Conservation (phyloP, 176 grass and related monocot species). For the Phragmites australis region DNA sequence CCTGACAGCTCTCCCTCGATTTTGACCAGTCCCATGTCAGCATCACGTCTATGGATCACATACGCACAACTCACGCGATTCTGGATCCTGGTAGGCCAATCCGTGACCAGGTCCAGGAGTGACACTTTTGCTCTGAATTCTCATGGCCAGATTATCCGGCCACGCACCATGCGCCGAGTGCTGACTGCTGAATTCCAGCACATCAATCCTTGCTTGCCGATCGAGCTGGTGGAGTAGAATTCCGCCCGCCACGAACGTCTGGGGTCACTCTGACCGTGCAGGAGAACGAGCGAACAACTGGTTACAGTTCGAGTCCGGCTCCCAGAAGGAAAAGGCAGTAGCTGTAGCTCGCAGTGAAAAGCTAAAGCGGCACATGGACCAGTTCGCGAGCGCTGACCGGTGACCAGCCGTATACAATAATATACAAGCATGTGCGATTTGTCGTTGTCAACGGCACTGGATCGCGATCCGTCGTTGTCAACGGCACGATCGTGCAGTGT, state of each 20-base stretch:
- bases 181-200: not conserved
- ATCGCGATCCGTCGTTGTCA: not conserved
- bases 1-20: no score
- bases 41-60: not conserved
- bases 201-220: not conserved
- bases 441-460: not conserved
- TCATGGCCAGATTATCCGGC: no score
- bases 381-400: not conserved
- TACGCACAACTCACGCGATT: not conserved
- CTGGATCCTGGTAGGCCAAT: not conserved
- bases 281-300: not conserved
- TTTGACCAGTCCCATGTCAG: not conserved
- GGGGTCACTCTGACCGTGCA: not conserved
- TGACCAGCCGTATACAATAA: not conserved
- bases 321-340: not conserved
- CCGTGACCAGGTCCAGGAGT: not conserved
- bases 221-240: not conserved
- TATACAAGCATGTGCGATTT: not conserved
- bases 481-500: no score
- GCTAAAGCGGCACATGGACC: not conserved
- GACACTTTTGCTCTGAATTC: not conserved
- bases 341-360: not conserved
- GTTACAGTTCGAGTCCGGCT: not conserved
- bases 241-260: not conserved
- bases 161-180: not conserved